phyloP scores from a whole-genome alignment of 1,139 yeast genomes.

The Debaryomycetaceae sp. region DNA sequence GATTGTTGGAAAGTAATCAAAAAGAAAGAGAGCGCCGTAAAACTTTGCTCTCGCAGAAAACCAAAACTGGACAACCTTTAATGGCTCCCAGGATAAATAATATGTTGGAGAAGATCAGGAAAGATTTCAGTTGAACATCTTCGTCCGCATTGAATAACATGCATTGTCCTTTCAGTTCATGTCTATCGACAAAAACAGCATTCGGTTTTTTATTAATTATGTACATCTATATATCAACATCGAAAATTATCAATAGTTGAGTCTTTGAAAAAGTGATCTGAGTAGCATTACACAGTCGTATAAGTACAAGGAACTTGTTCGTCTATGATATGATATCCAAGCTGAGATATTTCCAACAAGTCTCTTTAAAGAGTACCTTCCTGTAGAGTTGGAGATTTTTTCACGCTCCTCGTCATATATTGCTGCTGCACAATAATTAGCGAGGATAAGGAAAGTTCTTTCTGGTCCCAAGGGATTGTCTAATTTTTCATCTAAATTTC shows the following conservation, averaged over 20 bases:
- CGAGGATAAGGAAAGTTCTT: conserved; percentile 84
- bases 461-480: conserved; percentile 85
- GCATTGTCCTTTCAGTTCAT: background rate
- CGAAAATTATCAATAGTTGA: conserved; percentile 4
- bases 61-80: conserved; percentile 78
- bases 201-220: conserved; percentile 2
- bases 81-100: conserved; percentile 89
- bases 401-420: conserved; percentile 67
- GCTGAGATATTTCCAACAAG: conserved; percentile 29
- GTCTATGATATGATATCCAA: conserved; percentile 51
- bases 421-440: conserved; percentile 80
- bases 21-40: conserved; percentile 42
- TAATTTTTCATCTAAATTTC: conserved; percentile 81
- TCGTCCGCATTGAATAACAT: background rate
- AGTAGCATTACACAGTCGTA: conserved; percentile 49
- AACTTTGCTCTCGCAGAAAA: conserved; percentile 53
- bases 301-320: conserved; percentile 51
- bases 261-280: conserved; percentile 13
- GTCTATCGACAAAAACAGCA: background rate
- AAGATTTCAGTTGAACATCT: conserved; percentile 22
- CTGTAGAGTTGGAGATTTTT: conserved; percentile 24
- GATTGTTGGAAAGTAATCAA: conserved; percentile 19
- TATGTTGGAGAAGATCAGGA: conserved; percentile 71
- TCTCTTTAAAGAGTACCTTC: conserved; percentile 40
- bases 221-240: conserved; percentile 2